These are phyloP conservation scores for Phytophthora agathidicida DNA, from an alignment of 352 stramenopile species.

Conservation along the genomic window DNA sequence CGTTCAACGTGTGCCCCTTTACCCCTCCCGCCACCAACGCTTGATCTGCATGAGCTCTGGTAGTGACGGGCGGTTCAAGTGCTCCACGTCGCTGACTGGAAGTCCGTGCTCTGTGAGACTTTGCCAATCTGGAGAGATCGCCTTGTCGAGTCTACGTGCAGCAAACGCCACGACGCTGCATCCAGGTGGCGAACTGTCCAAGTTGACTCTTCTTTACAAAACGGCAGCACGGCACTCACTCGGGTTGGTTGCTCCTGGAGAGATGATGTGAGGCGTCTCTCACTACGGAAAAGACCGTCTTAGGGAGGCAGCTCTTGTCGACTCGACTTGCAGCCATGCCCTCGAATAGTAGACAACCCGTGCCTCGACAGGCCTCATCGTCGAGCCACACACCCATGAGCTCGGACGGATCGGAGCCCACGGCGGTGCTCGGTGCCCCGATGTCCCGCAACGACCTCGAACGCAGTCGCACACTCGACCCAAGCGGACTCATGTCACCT, in stretches of 20 bases:
- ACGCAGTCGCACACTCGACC: conserved; percentile 19
- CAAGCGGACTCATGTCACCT: conserved; percentile 30
- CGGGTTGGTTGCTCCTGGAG: too few relatives aligned
- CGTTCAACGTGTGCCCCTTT: conserved; percentile 31
- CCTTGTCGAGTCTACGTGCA: conserved; percentile 4
- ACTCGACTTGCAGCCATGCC: conserved; percentile 18
- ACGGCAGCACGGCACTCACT: background rate
- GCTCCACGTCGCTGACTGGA: too few relatives aligned
- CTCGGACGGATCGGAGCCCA: conserved; percentile 30
- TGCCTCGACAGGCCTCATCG: conserved; percentile 28
- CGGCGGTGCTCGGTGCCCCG: conserved; percentile 30
- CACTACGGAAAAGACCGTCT: conserved; percentile 39
- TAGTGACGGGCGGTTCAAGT: conserved; percentile 18
- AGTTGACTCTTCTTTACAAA: conserved; percentile 26
- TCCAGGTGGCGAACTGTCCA: conserved; percentile 25
- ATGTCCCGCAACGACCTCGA: conserved; percentile 33
- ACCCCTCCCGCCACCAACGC: conserved; percentile 24
- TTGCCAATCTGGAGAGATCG: conserved; percentile 21
- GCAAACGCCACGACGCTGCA: conserved; percentile 2
- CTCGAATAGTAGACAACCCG: conserved; percentile 8
- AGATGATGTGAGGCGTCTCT: conserved; percentile 17
- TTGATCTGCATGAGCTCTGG: conserved; percentile 27
- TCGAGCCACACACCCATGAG: conserved; percentile 33
- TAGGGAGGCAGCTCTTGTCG: conserved; percentile 9
- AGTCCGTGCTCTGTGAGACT: conserved; percentile 8